Conservation (phyloP, 1,284 basidiomycete species). For the Sanguinoderma infundibulare region DNA sequence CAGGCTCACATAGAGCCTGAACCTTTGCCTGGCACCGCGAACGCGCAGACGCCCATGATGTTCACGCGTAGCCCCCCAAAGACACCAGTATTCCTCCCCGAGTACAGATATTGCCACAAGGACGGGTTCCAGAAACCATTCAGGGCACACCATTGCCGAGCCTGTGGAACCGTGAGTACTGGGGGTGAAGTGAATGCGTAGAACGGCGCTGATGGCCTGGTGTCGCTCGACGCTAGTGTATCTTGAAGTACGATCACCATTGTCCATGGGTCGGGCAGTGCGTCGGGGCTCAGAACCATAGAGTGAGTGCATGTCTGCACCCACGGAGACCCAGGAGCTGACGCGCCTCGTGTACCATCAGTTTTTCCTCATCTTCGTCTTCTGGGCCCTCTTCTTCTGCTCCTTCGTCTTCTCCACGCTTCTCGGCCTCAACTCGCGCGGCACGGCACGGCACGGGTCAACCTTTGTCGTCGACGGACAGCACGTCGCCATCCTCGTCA, state of each 20-base stretch:
- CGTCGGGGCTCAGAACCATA: conserved; percentile 79
- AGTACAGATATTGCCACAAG: conserved; percentile 60
- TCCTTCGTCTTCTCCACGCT: conserved; percentile 64
- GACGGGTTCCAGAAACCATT: conserved; percentile 70
- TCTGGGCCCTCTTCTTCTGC: conserved; percentile 61
- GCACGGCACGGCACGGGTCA: conserved; percentile 1
- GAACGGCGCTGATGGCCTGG: neutral
- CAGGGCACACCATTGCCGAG: conserved; percentile 77
- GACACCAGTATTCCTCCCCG: conserved; percentile 55
- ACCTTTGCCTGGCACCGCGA: conserved; percentile 3
- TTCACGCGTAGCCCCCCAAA: conserved; percentile 46
- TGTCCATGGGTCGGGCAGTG: conserved; percentile 86
- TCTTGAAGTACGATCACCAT: conserved; percentile 80
- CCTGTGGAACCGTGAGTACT: conserved; percentile 65
- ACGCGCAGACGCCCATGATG: conserved; percentile 27
- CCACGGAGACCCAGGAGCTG: neutral
- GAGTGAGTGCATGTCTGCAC: neutral
- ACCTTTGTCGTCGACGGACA: conserved; percentile 57
- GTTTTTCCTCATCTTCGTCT: conserved; percentile 76
- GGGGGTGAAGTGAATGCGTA: neutral
- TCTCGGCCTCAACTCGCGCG: conserved; percentile 50
- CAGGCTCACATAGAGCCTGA: conserved; percentile 13
- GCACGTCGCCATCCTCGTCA: conserved; percentile 64
- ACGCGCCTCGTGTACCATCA: conserved; percentile 28
- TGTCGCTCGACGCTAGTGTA: conserved; percentile 49